Base-by-base conservation (phyloP, 331 rosid species). In the Acacia pycnantha region DNA sequence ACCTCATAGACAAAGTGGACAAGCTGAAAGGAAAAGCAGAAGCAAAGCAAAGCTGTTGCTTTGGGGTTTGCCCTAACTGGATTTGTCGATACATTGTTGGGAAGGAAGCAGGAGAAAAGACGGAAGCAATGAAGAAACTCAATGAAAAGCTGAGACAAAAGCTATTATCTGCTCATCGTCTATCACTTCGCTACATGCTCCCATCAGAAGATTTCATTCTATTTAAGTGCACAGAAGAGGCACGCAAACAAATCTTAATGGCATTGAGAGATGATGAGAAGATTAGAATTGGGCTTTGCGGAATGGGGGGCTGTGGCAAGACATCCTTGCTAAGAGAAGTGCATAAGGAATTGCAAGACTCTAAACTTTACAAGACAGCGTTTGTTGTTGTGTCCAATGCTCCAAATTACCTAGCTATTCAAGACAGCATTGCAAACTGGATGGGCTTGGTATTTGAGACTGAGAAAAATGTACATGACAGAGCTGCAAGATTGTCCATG, bases 241-340 rank as follows among this genome's bases (percentile, higher is more conserved):
- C 53, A 0, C 33, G 2, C 3, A 5, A 41, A 0, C 0, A 69
- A 40, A 11, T 69, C 53, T 10, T 69, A 40, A 21, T 0, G 21
- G 74, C 74, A 40, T 3, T 69, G 29, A 5, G 15, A 41, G 18
- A 69, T 41, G 18, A 37, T 19, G 33, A 69, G 53, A 69, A 21
- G 0, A 22, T 5, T 0, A 69, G 11, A 46, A n/a, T 69, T 69
- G 53, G 74, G 53, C 74, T 69, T 69, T 11, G 26, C 4, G 74
- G 74, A n/a, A 69, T 69, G 74, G 74, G 74, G 8, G 74, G 74
- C 21, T 69, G 74, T n/a, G 74, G 74, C 11, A 69, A 69, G 47
- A 9, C 74, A 2, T 69, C 74, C 19, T n/a, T 69, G 53, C 11
- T 69, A 69, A n/a, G 14, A 41, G 51, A 21, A 69, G 29, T 69